Evolutionary conservation across 192 early-diverging fungal genomes (phyloP).

Genomic region (Allomyces arbusculus): DNA sequence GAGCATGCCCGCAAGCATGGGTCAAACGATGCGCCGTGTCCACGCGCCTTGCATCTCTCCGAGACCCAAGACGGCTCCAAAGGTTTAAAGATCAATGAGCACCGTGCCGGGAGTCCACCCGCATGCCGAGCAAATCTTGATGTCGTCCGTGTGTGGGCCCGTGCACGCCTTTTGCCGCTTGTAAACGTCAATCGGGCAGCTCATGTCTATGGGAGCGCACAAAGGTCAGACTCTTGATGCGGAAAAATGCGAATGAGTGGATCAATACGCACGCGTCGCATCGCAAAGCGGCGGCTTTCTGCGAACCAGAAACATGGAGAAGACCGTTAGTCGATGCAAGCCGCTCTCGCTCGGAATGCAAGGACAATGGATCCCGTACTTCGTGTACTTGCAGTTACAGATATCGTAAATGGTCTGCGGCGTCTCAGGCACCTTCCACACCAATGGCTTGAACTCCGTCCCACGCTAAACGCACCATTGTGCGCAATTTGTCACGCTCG

Average conservation of each 20-base stretch:
- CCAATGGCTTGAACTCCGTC: not conserved
- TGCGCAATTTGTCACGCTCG: too few relatives aligned
- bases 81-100: not conserved
- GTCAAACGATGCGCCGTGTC: too few relatives aligned
- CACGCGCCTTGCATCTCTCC: too few relatives aligned
- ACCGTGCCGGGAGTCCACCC: not conserved
- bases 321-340: too few relatives aligned
- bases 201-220: not conserved
- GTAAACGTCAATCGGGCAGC: not conserved
- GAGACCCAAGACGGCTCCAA: too few relatives aligned
- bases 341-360: too few relatives aligned
- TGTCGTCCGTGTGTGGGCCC: not conserved
- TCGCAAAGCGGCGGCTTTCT: not conserved
- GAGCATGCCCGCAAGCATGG: too few relatives aligned
- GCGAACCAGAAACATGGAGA: too few relatives aligned
- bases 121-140: not conserved
- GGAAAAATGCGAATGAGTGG: not conserved
- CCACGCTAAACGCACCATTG: not conserved
- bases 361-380: not conserved
- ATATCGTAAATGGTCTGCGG: not conserved
- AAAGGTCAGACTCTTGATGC: too few relatives aligned
- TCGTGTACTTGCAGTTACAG: not conserved
- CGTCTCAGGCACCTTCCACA: not conserved
- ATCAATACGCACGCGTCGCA: not conserved
- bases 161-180: not conserved